phyloP scores from a whole-genome alignment of 768 basidiomycete species.

The Ramaria sp. region DNA sequence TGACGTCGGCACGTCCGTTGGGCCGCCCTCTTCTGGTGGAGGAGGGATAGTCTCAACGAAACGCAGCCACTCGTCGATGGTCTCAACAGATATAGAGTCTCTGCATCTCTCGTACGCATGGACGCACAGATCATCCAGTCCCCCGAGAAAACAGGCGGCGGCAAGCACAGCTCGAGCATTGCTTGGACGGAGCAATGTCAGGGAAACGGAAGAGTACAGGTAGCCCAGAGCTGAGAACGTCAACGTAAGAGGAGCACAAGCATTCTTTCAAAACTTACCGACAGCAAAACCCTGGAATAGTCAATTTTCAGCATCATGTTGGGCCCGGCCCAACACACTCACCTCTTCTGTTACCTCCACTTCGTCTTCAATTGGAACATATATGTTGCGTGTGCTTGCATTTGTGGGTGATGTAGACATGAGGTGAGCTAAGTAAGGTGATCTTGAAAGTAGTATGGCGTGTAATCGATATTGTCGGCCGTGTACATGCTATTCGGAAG shows the following conservation, averaged over 20 bases:
- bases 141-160: conserved; percentile 74
- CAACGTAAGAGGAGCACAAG: background rate
- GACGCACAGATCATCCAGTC: conserved; percentile 76
- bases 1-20: conserved; percentile 37
- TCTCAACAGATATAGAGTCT: conserved; percentile 65
- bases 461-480: conserved; percentile 52
- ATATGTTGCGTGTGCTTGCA: conserved; percentile 51
- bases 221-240: conserved; percentile 58
- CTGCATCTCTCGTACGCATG: conserved; percentile 72
- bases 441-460: conserved; percentile 78
- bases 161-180: conserved; percentile 83
- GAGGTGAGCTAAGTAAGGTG: conserved; percentile 78
- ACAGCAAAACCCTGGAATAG: conserved; percentile 57
- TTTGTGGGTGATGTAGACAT: conserved; percentile 63
- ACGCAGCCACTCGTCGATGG: conserved; percentile 65
- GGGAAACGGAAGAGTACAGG: conserved; percentile 64
- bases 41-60: conserved; percentile 55
- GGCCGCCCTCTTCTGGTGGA: conserved; percentile 15
- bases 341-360: conserved; percentile 82
- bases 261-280: conserved; percentile 31
- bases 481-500: conserved; percentile 68
- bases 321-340: conserved; percentile 18
- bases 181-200: conserved; percentile 56
- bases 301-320: conserved; percentile 14
- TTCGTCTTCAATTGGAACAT: conserved; percentile 65